Evolutionary conservation across 2,329 filamentous ascomycete genomes (phyloP).

Genomic region (Pseudogymnoascus pannorum): DNA sequence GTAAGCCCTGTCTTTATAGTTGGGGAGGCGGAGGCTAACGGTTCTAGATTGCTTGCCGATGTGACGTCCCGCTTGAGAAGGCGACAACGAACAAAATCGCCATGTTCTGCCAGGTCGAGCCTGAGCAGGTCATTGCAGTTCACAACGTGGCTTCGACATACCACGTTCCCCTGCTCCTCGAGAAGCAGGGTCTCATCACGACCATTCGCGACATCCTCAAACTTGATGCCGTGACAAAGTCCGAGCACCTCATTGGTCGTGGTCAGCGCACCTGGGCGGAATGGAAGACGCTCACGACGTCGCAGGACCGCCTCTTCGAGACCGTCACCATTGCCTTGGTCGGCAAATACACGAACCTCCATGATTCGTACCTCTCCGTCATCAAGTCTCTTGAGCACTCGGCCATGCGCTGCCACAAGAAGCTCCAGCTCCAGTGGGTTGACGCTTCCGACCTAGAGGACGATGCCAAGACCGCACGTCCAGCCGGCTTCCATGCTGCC

Average conservation of each 20-base stretch:
- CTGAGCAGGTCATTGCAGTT: conserved; percentile 80
- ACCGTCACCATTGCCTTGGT: conserved; percentile 77
- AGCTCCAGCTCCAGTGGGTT: conserved; percentile 75
- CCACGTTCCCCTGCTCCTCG: conserved; percentile 86
- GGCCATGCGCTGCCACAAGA: conserved; percentile 75
- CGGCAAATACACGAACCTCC: conserved; percentile 81
- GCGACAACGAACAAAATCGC: conserved; percentile 81
- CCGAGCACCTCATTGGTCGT: conserved; percentile 48
- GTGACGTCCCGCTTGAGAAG: conserved; percentile 66
- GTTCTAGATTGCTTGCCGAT: conserved; percentile 79
- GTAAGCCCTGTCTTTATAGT: conserved; percentile 34
- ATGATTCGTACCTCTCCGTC: conserved; percentile 80
- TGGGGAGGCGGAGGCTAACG: conserved; percentile 14
- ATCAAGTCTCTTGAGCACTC: conserved; percentile 85
- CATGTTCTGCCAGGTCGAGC: conserved; percentile 78
- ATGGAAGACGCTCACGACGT: conserved; percentile 67
- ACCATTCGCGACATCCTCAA: conserved; percentile 59
- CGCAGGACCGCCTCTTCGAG: conserved; percentile 59
- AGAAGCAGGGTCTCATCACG: conserved; percentile 67
- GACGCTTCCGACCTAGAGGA: conserved; percentile 80
- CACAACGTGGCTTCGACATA: conserved; percentile 86
- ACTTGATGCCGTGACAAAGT: conserved; percentile 50
- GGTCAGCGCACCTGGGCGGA: conserved; percentile 67
- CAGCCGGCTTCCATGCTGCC: conserved; percentile 72
- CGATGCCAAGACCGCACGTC: conserved; percentile 50